Evolutionary conservation across 345 rosid genomes (phyloP), one percentile per base, ranked within the genome.

Genomic region (Erucastrum elatum): DNA sequence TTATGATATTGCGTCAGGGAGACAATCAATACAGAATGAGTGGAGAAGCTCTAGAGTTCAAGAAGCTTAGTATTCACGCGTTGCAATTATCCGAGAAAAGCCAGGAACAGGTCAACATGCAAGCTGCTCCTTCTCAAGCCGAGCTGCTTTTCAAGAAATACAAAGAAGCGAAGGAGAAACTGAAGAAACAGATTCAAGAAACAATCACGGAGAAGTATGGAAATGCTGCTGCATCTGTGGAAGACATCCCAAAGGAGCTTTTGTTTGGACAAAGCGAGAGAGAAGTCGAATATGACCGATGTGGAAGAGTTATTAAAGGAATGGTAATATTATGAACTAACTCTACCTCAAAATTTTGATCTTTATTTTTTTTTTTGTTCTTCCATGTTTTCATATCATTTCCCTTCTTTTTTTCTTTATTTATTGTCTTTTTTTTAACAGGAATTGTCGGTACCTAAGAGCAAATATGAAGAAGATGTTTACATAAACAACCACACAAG

Each of bases 41-140:
- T 59, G 15, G 64, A 59, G 33, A 59, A 59, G 64, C 64, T 59
- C 30, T 10, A 26, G 64, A 59, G 15, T 59, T 59, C 64, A 59
- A 59, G 33, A 59, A 26, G 15, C 64, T 59, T 12, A 59, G 4
- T 21, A 26, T 26, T 26, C 64, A 59, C 64, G 15, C 64, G 64
- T 59, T 59, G 64, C 64, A 59, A 10, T 26, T 59, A 59, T 10
- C 15, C 4, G 33, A 59, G 3, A 91, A 87, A 77, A 93, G 94
- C 15, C 94, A 88, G 73, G 92, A 85, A 67, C 70, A 75, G 60
- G 83, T 91, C 31, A 88, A 86, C 83, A 85, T 87, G 90, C 94
- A 88, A 80, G 89, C 94, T 7, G 91, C 94, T 66, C 97, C 94
- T 12, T 88, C 97, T 11, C 94, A 91, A 80, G 97, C 97, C 2